Conservation (phyloP, 2,329 filamentous ascomycete species). For the Xylaria sp. region DNA sequence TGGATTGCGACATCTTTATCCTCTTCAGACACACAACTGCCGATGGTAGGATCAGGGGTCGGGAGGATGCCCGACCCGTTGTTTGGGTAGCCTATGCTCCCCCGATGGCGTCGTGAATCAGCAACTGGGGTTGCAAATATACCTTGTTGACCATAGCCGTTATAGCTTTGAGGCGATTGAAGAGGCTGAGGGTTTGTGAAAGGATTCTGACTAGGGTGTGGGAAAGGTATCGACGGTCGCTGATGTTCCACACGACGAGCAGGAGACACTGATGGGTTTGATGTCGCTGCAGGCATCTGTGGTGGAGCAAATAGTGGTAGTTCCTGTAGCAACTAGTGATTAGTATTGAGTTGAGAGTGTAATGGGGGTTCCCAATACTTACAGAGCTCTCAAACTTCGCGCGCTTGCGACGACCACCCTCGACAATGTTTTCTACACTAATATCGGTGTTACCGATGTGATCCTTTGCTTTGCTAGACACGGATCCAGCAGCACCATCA, state of each 20-base stretch:
- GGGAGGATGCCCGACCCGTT: conserved; percentile 75
- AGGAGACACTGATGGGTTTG: conserved; percentile 96
- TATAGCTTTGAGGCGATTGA: conserved; percentile 85
- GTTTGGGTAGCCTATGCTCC: conserved; percentile 66
- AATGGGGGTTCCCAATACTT: conserved; percentile 60
- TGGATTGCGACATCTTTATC: conserved; percentile 93
- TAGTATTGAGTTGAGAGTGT: conserved; percentile 42
- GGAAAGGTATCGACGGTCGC: conserved; percentile 79
- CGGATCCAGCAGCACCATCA: conserved; percentile 81
- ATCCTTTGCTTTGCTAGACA: conserved; percentile 82
- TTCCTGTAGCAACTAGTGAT: conserved; percentile 70
- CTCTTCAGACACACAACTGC: conserved; percentile 96
- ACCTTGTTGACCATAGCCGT: conserved; percentile 64
- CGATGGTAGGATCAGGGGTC: conserved; percentile 96
- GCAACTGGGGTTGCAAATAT: conserved; percentile 72
- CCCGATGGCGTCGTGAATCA: conserved; percentile 74
- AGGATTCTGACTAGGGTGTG: conserved; percentile 79
- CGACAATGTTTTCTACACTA: conserved; percentile 97
- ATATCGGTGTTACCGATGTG: conserved; percentile 95
- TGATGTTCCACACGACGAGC: conserved; percentile 81
- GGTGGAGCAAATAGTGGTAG: conserved; percentile 93
- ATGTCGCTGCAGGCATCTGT: conserved; percentile 92
- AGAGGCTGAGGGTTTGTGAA: conserved; percentile 82
- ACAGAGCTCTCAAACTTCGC: conserved; percentile 98
- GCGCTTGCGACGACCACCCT: conserved; percentile 93